A percentile compares a stretch with the other conserved stretches of the same genome.
Conservation (phyloP, 2,329 filamentous ascomycete species). For the Aureobasidium subglaciale region DNA sequence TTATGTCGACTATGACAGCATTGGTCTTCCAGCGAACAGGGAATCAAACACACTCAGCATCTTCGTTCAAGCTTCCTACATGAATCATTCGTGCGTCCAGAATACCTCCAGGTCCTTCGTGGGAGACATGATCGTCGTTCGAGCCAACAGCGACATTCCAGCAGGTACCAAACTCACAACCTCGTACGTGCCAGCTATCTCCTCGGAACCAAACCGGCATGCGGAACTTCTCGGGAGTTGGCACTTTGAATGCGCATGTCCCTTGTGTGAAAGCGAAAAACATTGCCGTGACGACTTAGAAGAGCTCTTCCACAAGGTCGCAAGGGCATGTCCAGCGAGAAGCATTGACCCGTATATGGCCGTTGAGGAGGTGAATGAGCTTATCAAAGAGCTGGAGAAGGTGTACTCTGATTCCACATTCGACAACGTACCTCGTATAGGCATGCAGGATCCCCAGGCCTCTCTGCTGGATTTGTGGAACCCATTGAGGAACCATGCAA, state of each 20-base stretch:
- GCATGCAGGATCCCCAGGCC: neutral
- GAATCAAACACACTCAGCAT: no score
- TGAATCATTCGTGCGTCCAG: conserved; percentile 38
- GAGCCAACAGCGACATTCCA: conserved; percentile 33
- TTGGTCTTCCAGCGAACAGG: no score
- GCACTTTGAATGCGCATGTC: neutral
- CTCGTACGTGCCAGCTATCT: neutral
- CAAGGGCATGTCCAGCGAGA: neutral
- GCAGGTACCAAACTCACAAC: conserved; percentile 19
- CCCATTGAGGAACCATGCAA: neutral
- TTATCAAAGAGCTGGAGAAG: neutral
- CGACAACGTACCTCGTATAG: neutral
- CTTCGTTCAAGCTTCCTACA: conserved; percentile 35
- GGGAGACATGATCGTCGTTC: conserved; percentile 36
- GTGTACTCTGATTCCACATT: neutral
- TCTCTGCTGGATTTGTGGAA: neutral
- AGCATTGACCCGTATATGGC: neutral
- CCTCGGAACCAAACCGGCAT: neutral
- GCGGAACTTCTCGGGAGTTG: neutral
- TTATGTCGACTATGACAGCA: no score
- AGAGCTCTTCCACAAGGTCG: neutral
- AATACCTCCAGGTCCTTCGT: conserved; percentile 33
- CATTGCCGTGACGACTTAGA: neutral
- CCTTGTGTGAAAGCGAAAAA: neutral
- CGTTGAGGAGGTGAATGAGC: neutral